Evolutionary conservation across 345 rosid species (phyloP).

Genomic region (Eucalyptus tenuipes): DNA sequence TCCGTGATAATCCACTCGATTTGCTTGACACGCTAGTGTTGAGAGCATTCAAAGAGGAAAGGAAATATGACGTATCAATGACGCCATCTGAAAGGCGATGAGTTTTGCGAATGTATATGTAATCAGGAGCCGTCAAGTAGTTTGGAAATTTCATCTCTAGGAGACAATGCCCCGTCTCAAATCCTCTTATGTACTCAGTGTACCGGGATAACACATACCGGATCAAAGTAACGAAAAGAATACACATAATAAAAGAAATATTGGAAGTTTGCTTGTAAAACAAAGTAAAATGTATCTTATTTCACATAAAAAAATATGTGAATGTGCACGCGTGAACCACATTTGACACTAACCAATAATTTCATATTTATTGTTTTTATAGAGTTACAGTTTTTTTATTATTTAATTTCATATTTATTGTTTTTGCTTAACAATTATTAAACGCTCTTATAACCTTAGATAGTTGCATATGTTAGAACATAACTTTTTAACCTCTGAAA

Average conservation of each 20-base stretch:
- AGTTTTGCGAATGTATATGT: neutral
- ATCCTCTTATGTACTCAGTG: neutral
- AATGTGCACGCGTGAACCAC: too few species aligned
- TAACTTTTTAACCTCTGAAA: too few species aligned
- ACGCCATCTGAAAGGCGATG: neutral
- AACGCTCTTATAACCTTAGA: too few species aligned
- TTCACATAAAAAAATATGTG: too few species aligned
- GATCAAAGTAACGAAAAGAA: neutral
- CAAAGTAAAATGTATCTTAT: too few species aligned
- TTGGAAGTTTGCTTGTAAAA: too few species aligned
- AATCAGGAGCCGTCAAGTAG: rapidly evolving
- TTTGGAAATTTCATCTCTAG: neutral
- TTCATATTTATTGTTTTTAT: too few species aligned
- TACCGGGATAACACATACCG: neutral
- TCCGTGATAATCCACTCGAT: neutral
- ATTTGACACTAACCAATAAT: too few species aligned
- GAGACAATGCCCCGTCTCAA: neutral
- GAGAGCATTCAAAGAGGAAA: neutral
- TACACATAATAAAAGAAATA: neutral
- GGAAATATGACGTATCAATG: rapidly evolving
- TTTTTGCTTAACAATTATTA: too few species aligned
- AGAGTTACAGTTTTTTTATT: too few species aligned
- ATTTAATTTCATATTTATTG: too few species aligned
- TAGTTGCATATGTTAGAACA: too few species aligned
- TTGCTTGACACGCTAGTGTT: neutral